Evolutionary conservation across 441 rosid genomes (phyloP).

Genomic region (Corymbia citriodora): DNA sequence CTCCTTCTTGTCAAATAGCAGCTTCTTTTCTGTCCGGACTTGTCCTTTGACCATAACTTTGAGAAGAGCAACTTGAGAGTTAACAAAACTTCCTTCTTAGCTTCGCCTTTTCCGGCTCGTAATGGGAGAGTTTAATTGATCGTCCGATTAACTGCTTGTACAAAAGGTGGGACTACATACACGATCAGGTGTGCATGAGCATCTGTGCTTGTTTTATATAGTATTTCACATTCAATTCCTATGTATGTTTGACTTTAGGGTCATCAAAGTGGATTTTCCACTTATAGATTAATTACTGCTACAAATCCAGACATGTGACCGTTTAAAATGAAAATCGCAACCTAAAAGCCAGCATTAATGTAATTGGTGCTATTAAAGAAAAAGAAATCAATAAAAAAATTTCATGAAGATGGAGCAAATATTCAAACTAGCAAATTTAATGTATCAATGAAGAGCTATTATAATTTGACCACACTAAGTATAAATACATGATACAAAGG

Average conservation of each 20-base stretch:
- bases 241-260: not conserved
- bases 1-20: too few species aligned
- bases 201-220: not conserved
- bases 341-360: not conserved
- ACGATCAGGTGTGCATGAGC: not conserved
- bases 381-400: not conserved
- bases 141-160: not conserved
- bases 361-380: not conserved
- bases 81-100: too few species aligned
- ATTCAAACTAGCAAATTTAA: not conserved
- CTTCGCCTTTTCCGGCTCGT: too few species aligned
- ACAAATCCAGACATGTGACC: not conserved
- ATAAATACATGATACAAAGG: not conserved
- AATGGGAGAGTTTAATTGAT: not conserved
- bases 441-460: not conserved
- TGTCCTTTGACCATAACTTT: too few species aligned
- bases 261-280: not conserved
- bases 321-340: too few species aligned
- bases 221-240: fast-evolving
- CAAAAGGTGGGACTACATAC: not conserved
- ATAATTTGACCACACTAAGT: not conserved
- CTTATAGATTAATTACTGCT: not conserved
- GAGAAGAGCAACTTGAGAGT: too few species aligned
- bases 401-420: too few species aligned
- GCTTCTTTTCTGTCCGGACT: too few species aligned